A percentile compares a stretch with the other conserved stretches of the same genome.
Conservation (phyloP, 2,329 filamentous ascomycete species). For the Harringtonia aguacate region DNA sequence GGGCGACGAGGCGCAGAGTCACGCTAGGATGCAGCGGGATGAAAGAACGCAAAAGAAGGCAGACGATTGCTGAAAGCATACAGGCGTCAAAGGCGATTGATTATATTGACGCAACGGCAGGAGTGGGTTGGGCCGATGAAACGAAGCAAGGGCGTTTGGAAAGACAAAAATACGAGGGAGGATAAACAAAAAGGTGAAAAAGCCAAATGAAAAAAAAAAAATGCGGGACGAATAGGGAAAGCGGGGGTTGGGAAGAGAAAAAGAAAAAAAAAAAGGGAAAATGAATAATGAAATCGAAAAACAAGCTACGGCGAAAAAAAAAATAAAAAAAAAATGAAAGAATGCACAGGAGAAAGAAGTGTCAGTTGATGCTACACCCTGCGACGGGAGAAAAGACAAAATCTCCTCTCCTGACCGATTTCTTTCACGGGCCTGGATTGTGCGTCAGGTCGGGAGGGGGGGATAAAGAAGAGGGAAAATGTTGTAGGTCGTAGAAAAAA, state of each 20-base stretch:
- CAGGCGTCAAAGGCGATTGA: too few species aligned
- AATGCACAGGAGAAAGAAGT: not conserved
- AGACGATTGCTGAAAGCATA: not conserved
- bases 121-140: not conserved
- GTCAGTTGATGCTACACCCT: too few species aligned
- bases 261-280: not conserved
- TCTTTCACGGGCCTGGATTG: not conserved
- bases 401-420: not conserved
- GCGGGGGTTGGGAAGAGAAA: not conserved
- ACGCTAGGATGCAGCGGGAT: not conserved
- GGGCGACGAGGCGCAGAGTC: too few species aligned
- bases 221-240: not conserved
- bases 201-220: not conserved
- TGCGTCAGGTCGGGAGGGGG: too few species aligned
- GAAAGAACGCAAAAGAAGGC: not conserved
- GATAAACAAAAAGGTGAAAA: not conserved
- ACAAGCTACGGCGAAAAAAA: not conserved
- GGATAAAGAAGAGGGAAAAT: not conserved
- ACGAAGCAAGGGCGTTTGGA: too few species aligned
- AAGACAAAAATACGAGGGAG: not conserved
- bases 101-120: too few species aligned
- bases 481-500: not conserved
- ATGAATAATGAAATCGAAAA: not conserved
- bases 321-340: not conserved
- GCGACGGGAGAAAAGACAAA: not conserved